Base-by-base conservation (phyloP, 768 basidiomycete species). In the Hygrophorus russula region DNA sequence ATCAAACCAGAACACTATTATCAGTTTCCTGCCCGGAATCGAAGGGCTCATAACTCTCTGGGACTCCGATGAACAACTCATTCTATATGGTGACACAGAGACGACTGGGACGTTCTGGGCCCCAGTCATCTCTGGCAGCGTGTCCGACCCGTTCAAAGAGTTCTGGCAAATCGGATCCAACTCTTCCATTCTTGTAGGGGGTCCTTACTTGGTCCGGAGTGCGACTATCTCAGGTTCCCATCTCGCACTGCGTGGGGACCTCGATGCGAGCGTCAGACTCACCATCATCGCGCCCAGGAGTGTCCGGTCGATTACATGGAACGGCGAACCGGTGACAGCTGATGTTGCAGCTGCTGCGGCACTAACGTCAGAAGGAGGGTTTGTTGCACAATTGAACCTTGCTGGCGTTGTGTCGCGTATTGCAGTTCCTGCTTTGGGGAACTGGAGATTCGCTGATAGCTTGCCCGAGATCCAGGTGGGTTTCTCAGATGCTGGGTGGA, bases 121-220 rank as follows among this genome's bases (percentile, higher is more conserved):
- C 4, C 89, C 89, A 1, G 69, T 74, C 13, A 66, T 89, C 34
- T 59, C 78, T 4, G 60, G 62, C 0, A 49, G 55, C 5, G 49
- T 57, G 4, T 58, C 54, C 3, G 60, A 68, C 20, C 64, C 69
- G 10, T 67, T 80, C 44, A 64, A 63, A 33, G 76, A 73, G 50
- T 88, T 68, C 66, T 89, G 81, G 80, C 68, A 76, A 41, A 62
- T 85, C 40, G 86, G 87, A 19, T 78, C 81, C 17, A 87, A 88
- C 51, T 56, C 68, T 3, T 75, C 80, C 9, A 66, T 83, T 18
- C 64, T 91, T 1, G 68, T 82, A 18, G 74, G 74, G 15, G 80
- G 80, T 0, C 80, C 80, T 0, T 74, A 80, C 50, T 69, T 82
- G 27, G 77, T 81, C 5, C 75, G 80, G 19, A 70, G 61, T 31